Evolutionary conservation across 1,139 yeast species (phyloP).

Genomic region (Blastobotrys indianensis): DNA sequence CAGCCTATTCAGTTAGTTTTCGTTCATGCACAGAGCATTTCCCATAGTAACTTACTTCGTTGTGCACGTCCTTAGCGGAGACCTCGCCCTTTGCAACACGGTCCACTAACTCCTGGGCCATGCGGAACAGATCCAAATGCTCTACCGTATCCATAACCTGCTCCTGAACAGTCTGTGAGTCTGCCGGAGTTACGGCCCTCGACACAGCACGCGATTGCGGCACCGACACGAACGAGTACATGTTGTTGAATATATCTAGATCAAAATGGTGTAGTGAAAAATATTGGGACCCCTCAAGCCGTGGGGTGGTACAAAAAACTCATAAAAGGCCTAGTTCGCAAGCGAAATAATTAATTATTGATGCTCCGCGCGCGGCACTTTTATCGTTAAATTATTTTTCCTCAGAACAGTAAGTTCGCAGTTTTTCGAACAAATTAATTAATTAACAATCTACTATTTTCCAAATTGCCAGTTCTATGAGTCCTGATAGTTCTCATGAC

Average conservation of each 20-base stretch:
- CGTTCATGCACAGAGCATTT: neutral
- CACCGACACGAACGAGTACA: constrained; percentile 15
- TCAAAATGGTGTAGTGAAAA: too few species aligned
- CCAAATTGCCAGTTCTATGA: too few species aligned
- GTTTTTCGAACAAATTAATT: too few species aligned
- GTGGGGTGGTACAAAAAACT: too few species aligned
- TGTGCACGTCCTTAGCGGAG: constrained; percentile 24
- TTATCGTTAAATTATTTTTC: too few species aligned
- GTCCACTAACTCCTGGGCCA: constrained; percentile 24
- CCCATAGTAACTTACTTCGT: constrained; percentile 15
- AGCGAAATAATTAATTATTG: too few species aligned
- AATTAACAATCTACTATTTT: too few species aligned
- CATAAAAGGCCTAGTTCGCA: too few species aligned
- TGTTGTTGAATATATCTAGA: neutral
- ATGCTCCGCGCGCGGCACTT: too few species aligned
- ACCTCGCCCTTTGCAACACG: constrained; percentile 19
- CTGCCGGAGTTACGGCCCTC: constrained; percentile 11
- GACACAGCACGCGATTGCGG: constrained; percentile 11
- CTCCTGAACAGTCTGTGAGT: constrained; percentile 1
- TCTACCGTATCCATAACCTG: constrained; percentile 12
- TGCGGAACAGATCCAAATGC: constrained; percentile 23
- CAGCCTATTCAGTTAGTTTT: constrained; percentile 17
- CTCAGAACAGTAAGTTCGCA: too few species aligned
- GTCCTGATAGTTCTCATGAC: too few species aligned
- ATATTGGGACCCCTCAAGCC: neutral